Base-by-base conservation (phyloP, 1,139 yeast species). In the Yamadazyma buinensis region DNA sequence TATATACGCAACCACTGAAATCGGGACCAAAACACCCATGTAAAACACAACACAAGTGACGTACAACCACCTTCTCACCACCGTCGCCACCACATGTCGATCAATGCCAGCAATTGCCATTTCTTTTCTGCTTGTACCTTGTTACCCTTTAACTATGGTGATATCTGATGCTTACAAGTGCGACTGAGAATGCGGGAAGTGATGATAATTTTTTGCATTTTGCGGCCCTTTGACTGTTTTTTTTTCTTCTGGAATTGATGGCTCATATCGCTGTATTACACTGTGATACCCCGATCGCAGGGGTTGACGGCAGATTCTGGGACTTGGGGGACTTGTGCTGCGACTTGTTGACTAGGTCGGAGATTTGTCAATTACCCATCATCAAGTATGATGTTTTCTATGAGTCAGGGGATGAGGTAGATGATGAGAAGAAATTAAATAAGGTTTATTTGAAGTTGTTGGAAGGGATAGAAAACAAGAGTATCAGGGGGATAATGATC, bases 321-420 rank as follows among this genome's bases (percentile, higher is more conserved):
- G 78, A 74, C 49, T 75, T 73, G 49, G 82, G 78, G 2, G 78
- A 75, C 39, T 66, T 68, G 43, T 63, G 72, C 21, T 46, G 48
- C 5, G 50, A 49, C 5, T 48, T 73, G 14, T 41, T 75, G 17
- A 33, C 43, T 12, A 29, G 37, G 11, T 41, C 45, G 3, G 48
- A 48, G 3, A 31, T 29, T 26, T 41, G 41, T 8, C 35, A 38
- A n/a, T 39, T 29, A 12, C 49, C 48, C 10, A 34, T 42, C 30
- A 53, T 51, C 25, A 70, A 68, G 41, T 79, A 71, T 49, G 69
- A 74, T 38, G 74, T 76, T 5, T 67, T 69, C 26, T 47, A 46
- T 23, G 54, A 59, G 19, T 17, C 19, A 17, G 7, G 19, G n/a
- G n/a, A n/a, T n/a, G n/a, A n/a, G n/a, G n/a, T n/a, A n/a, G 46